Percentiles rank a stretch among this genome's conserved stretches.
Evolutionary conservation across 345 rosid genomes (phyloP).

Genomic region (Corchorus capsularis): DNA sequence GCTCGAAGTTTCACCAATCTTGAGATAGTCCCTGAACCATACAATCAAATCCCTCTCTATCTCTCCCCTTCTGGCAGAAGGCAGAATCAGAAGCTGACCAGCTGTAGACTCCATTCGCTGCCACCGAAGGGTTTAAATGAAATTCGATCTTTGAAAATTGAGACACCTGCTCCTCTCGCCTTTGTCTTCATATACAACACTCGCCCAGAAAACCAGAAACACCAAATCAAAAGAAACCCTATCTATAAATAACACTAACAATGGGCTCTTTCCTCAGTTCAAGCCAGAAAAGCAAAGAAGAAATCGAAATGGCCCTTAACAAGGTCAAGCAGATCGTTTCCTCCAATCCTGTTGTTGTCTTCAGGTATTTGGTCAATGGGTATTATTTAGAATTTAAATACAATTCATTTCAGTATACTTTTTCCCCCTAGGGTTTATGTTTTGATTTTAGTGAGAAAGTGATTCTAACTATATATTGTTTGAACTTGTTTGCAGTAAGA

Average conservation of each 20-base stretch:
- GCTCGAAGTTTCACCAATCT: not conserved
- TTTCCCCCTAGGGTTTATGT: not conserved
- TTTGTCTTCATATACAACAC: not conserved
- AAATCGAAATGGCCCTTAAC: conserved; percentile 41
- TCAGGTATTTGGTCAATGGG: conserved; percentile 44
- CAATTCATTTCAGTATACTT: not conserved
- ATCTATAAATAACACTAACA: not conserved
- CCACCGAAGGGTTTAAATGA: conserved; percentile 1
- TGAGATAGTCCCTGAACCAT: not conserved
- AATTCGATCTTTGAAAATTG: not conserved
- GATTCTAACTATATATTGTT: not conserved
- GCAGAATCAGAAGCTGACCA: conserved; percentile 3
- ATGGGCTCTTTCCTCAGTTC: conserved; percentile 39
- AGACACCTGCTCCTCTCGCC: not conserved
- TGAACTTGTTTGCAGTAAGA: conserved; percentile 56
- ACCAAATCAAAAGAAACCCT: not conserved
- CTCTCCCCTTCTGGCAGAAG: not conserved
- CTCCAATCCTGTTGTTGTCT: conserved; percentile 64
- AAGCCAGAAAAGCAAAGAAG: conserved; percentile 42
- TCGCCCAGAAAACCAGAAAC: not conserved
- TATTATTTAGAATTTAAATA: not conserved
- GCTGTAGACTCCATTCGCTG: not conserved
- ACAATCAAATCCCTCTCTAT: not conserved
- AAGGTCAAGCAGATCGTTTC: conserved; percentile 62
- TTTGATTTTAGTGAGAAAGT: not conserved